A percentile compares a stretch with the other conserved stretches of the same genome.
These are phyloP conservation scores for Beauveria medogensis DNA, from an alignment of 2,329 filamentous ascomycete genomes.

Conservation along the genomic window DNA sequence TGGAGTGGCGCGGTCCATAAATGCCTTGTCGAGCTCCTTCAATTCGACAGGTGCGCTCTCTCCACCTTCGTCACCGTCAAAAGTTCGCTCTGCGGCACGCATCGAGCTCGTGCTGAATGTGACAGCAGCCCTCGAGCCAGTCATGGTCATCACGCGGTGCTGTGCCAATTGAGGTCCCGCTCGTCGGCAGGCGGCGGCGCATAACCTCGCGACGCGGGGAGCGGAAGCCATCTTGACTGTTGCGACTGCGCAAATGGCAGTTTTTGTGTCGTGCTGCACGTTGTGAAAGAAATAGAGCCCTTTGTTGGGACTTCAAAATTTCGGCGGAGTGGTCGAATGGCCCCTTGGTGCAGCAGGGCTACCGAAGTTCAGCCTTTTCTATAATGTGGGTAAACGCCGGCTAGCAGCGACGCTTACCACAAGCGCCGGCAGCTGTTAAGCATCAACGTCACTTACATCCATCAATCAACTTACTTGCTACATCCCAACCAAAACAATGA, in stretches of 20 bases:
- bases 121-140: neutral
- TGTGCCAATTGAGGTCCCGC: constrained; percentile 13
- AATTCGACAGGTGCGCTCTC: constrained; percentile 21
- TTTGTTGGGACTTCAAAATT: constrained; percentile 22
- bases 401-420: neutral
- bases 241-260: neutral
- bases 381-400: neutral
- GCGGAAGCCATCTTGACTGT: constrained; percentile 30
- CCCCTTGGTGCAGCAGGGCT: neutral
- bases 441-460: constrained; percentile 3
- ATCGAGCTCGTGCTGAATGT: constrained; percentile 21
- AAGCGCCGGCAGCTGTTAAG: constrained; percentile 11
- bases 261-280: constrained; percentile 17
- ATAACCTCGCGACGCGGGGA: constrained; percentile 30
- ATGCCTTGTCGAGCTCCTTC: constrained; percentile 23
- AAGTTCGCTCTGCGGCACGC: constrained; percentile 12
- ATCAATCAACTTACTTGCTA: neutral
- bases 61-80: constrained; percentile 17
- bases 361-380: constrained; percentile 7
- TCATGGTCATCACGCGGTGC: neutral
- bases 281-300: constrained; percentile 14
- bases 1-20: constrained; percentile 23
- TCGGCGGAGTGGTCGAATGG: constrained; percentile 18
- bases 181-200: constrained; percentile 26
- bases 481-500: neutral